These are phyloP conservation scores for Scutellaria baicalensis DNA, from an alignment of 257 asterid genomes.

Conservation along the genomic window DNA sequence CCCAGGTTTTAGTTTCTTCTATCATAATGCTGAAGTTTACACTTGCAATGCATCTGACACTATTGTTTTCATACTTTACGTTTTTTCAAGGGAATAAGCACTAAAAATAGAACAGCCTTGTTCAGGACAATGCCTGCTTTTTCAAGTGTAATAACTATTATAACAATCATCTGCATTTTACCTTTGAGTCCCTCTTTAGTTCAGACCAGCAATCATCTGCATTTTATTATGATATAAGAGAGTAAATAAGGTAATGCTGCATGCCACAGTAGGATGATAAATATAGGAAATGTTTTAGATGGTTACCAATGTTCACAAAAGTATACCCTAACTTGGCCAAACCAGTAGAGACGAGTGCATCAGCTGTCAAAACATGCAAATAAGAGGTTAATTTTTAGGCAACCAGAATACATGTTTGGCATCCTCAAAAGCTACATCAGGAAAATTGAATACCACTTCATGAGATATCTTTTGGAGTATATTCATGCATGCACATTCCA, in stretches of 20 bases:
- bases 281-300: background rate
- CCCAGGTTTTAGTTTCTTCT: background rate
- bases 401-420: background rate
- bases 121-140: background rate
- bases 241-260: conserved; percentile 11
- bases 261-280: background rate
- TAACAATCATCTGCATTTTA: conserved; percentile 15
- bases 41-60: background rate
- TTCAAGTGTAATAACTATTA: background rate
- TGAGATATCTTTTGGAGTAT: background rate
- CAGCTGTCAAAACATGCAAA: conserved; percentile 47
- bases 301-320: conserved; percentile 76
- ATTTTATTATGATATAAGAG: conserved; percentile 11
- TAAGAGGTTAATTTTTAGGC: background rate
- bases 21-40: background rate
- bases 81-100: background rate
- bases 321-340: conserved; percentile 74
- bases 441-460: background rate
- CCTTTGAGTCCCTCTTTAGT: conserved; percentile 48
- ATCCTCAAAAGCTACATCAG: background rate
- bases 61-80: background rate
- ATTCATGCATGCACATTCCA: background rate
- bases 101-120: background rate
- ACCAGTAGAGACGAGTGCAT: conserved; percentile 84
- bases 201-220: conserved; percentile 99